Evolutionary conservation across 2,329 filamentous ascomycete genomes (phyloP).

Genomic region (Microthyrium microscopicum): DNA sequence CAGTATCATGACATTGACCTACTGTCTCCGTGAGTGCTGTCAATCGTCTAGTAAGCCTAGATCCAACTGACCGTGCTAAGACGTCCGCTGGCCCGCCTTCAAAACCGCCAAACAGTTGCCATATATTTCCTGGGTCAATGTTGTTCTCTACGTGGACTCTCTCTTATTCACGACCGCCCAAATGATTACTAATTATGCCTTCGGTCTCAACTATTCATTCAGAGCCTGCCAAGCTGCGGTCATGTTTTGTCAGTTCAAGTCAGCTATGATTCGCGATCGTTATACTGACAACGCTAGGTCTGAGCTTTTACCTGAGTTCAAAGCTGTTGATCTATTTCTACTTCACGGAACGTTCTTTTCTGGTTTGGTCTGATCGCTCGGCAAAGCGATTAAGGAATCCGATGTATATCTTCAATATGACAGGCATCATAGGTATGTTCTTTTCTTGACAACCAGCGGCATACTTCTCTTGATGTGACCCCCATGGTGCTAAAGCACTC

Average conservation of each 20-base stretch:
- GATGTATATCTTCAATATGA: conserved; percentile 44
- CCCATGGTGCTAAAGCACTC: too few species aligned
- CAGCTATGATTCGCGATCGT: background rate
- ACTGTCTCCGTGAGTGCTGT: conserved; percentile 4
- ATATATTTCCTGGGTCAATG: conserved; percentile 36
- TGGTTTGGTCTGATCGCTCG: conserved; percentile 38
- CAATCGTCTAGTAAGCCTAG: too few species aligned
- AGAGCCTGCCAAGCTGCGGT: conserved; percentile 41
- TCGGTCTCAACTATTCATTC: conserved; percentile 36
- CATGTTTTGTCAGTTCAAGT: conserved; percentile 29
- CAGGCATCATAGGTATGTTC: conserved; percentile 34
- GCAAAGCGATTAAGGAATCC: conserved; percentile 37
- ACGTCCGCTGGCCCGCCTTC: too few species aligned
- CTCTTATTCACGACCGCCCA: conserved; percentile 43
- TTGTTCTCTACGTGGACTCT: conserved; percentile 44
- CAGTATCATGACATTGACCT: conserved; percentile 1
- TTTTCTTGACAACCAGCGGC: too few species aligned
- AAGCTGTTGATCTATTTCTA: conserved; percentile 53
- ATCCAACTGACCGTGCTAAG: too few species aligned
- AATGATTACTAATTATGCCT: conserved; percentile 38
- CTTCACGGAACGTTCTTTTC: conserved; percentile 38
- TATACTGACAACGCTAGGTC: conserved; percentile 11
- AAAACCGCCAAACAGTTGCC: too few species aligned
- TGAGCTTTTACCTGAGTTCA: conserved; percentile 45
- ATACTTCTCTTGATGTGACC: too few species aligned